Percentiles rank a stretch among this genome's conserved stretches.
These are phyloP conservation scores for Aspergillus pseudotamarii DNA, from an alignment of 2,329 filamentous ascomycete species.

Conservation along the genomic window DNA sequence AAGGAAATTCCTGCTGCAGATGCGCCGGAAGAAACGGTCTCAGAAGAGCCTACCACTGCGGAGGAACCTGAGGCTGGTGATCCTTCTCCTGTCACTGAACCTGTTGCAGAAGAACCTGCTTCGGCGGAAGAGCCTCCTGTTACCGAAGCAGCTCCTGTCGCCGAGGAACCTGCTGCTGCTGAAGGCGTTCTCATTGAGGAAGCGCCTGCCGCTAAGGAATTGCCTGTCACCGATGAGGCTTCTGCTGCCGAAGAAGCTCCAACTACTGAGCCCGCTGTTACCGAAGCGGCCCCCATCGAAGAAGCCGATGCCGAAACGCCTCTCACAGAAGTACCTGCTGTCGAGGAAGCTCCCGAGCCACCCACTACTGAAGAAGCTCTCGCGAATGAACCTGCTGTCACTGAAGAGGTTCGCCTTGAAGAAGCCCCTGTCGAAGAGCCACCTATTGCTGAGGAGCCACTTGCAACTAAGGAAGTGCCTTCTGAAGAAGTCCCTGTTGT, in stretches of 20 bases:
- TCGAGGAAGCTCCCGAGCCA: conserved; percentile 13
- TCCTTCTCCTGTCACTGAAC: conserved; percentile 1
- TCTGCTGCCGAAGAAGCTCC: conserved; percentile 18
- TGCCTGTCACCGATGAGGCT: conserved; percentile 15
- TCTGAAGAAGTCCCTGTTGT: conserved; percentile 4
- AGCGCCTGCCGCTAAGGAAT: conserved; percentile 11
- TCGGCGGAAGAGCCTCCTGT: conserved; percentile 18
- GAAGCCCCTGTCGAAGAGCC: conserved; percentile 17
- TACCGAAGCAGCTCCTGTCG: conserved; percentile 15
- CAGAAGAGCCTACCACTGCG: not conserved
- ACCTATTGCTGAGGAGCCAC: conserved; percentile 23
- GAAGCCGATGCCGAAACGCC: conserved; percentile 13
- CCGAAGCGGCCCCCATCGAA: conserved; percentile 18
- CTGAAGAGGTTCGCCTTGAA: conserved; percentile 10
- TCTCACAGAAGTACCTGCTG: conserved; percentile 15
- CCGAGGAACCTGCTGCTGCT: conserved; percentile 17
- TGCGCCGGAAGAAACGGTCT: conserved; percentile 12
- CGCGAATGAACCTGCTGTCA: conserved; percentile 15
- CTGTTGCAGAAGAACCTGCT: conserved; percentile 6
- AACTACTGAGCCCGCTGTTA: conserved; percentile 13
- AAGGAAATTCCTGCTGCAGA: conserved; percentile 8
- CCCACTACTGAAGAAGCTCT: conserved; percentile 10
- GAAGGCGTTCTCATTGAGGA: conserved; percentile 13
- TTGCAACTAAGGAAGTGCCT: conserved; percentile 11
- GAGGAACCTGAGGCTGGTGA: conserved; percentile 1